Conservation (phyloP, 2,329 filamentous ascomycete genomes). For the Grosmannia serpens region DNA sequence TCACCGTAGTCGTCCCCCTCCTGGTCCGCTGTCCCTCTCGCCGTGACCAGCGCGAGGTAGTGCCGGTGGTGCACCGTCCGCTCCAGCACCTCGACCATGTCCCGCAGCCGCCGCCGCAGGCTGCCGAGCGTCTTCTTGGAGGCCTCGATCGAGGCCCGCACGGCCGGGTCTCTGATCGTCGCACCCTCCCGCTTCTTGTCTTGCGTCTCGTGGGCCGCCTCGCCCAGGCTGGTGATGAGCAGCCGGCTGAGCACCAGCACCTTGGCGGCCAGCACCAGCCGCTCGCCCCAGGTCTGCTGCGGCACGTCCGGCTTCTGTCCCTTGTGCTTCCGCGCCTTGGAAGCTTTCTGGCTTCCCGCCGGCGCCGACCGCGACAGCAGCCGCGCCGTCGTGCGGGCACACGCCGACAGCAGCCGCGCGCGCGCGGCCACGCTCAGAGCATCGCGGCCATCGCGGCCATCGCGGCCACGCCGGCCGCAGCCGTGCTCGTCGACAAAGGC, state of each 20-base stretch:
- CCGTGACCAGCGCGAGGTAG: background rate
- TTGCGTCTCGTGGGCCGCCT: background rate
- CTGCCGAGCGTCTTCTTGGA: constrained; percentile 47
- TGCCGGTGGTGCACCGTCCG: constrained; percentile 1
- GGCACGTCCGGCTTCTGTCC: background rate
- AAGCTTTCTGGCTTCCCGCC: constrained; percentile 12
- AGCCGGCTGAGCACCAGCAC: constrained; percentile 65
- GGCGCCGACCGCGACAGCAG: constrained; percentile 25
- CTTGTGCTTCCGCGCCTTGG: background rate
- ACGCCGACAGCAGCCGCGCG: constrained; percentile 39
- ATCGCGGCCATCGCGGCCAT: constrained; percentile 3
- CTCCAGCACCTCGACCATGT: constrained; percentile 50
- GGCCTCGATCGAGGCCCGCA: constrained; percentile 12
- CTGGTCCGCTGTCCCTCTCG: background rate
- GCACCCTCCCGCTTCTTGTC: background rate
- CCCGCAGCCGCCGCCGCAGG: constrained; percentile 49
- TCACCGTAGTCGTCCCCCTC: background rate
- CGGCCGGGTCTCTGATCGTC: constrained; percentile 17
- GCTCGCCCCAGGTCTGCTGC: constrained; percentile 27
- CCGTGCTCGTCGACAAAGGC: constrained; percentile 25
- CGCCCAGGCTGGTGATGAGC: constrained; percentile 60
- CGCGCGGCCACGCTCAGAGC: constrained; percentile 26
- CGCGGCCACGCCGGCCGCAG: background rate
- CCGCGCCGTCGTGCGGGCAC: constrained; percentile 35
- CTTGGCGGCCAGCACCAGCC: constrained; percentile 52